Conservation (phyloP, 495 filamentous ascomycete species). For the Glonium stellatum region DNA sequence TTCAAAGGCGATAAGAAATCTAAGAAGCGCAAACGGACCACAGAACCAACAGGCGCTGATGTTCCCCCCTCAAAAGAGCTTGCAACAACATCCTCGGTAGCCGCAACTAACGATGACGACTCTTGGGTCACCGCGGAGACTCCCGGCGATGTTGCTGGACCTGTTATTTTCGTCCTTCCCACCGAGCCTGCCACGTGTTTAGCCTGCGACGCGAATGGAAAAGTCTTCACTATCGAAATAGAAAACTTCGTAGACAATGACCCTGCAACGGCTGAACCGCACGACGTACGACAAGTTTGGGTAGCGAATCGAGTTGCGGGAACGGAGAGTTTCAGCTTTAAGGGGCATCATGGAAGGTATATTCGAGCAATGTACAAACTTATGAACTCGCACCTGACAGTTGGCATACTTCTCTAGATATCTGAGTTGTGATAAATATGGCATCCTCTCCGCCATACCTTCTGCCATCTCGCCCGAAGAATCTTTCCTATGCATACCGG, state of each 20-base stretch:
- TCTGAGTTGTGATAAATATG: slow-evolving; percentile 76
- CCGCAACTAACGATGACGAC: slow-evolving; percentile 57
- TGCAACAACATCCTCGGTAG: slow-evolving; percentile 32
- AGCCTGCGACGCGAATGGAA: slow-evolving; percentile 76
- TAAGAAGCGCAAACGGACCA: slow-evolving; percentile 77
- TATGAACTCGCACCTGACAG: no score
- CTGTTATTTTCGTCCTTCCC: slow-evolving; percentile 72
- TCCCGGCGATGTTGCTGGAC: slow-evolving; percentile 69
- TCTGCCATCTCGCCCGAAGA: slow-evolving; percentile 80
- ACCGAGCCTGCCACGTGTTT: slow-evolving; percentile 61
- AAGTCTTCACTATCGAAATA: slow-evolving; percentile 68
- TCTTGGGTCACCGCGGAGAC: slow-evolving; percentile 85
- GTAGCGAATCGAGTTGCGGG: slow-evolving; percentile 79
- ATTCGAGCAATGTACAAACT: no score
- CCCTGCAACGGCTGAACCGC: slow-evolving; percentile 75
- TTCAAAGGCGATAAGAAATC: slow-evolving; percentile 97
- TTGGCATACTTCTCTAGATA: slow-evolving; percentile 41
- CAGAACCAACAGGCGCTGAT: slow-evolving; percentile 32
- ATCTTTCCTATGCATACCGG: slow-evolving; percentile 50
- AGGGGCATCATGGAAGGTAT: slow-evolving; percentile 72
- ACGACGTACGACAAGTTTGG: slow-evolving; percentile 94
- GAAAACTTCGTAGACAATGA: slow-evolving; percentile 80
- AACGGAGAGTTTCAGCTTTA: slow-evolving; percentile 73
- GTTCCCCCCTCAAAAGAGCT: slow-evolving; percentile 38
- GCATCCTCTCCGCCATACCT: slow-evolving; percentile 64